These are phyloP conservation scores for Diaporthe citrichinensis DNA, from an alignment of 2,329 filamentous ascomycete species.

Conservation along the genomic window DNA sequence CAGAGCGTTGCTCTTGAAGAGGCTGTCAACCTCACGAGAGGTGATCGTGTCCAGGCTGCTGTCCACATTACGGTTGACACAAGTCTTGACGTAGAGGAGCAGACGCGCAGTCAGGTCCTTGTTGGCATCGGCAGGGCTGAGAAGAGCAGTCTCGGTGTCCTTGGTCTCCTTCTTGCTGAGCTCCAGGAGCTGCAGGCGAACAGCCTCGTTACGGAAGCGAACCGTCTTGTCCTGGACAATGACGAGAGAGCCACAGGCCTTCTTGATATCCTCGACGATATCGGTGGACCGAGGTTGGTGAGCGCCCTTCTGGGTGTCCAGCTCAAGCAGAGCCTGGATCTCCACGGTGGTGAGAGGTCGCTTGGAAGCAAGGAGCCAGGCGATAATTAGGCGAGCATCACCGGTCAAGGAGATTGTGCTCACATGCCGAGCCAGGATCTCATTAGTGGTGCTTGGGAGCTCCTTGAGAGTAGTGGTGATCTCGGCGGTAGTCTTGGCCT, in stretches of 20 bases:
- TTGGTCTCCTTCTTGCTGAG: slow-evolving; percentile 42
- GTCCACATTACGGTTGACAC: slow-evolving; percentile 40
- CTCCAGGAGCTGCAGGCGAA: slow-evolving; percentile 42
- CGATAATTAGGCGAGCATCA: slow-evolving; percentile 42
- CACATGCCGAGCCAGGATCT: slow-evolving; percentile 39
- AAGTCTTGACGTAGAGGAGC: slow-evolving; percentile 42
- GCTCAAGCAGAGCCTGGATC: slow-evolving; percentile 43
- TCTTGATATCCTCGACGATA: slow-evolving; percentile 42
- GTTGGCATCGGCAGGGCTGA: slow-evolving; percentile 40
- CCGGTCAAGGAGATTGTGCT: slow-evolving; percentile 36
- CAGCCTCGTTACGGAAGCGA: slow-evolving; percentile 42
- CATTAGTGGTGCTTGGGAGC: slow-evolving; percentile 38
- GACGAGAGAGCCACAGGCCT: slow-evolving; percentile 41
- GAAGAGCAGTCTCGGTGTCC: slow-evolving; percentile 40
- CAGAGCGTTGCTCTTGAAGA: slow-evolving; percentile 40
- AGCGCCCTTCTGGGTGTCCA: slow-evolving; percentile 36
- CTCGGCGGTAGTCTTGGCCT: slow-evolving; percentile 37
- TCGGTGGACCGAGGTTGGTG: slow-evolving; percentile 43
- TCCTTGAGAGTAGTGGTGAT: slow-evolving; percentile 38
- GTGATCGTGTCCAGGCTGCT: slow-evolving; percentile 40
- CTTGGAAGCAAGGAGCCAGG: slow-evolving; percentile 42
- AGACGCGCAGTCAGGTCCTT: slow-evolving; percentile 41
- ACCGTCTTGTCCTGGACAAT: slow-evolving; percentile 43
- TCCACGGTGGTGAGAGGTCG: slow-evolving; percentile 42
- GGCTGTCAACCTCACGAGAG: slow-evolving; percentile 35